These are phyloP conservation scores for Sugiyamaella chiloensis DNA, from an alignment of 805 yeast species.

Conservation along the genomic window DNA sequence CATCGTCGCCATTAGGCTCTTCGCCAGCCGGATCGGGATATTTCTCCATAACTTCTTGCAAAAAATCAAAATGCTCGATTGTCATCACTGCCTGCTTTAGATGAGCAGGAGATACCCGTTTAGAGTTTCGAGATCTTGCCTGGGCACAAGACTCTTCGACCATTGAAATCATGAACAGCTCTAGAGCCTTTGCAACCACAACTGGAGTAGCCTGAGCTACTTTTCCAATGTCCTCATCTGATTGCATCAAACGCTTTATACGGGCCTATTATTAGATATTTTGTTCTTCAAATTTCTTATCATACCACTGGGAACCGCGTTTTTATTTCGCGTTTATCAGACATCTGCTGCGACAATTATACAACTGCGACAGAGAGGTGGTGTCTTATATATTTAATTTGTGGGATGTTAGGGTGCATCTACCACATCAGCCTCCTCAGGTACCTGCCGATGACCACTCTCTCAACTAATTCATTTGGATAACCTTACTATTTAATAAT, in stretches of 20 bases:
- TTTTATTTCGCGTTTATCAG: constrained; percentile 31
- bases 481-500: too few relatives aligned
- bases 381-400: background rate
- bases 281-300: too few relatives aligned
- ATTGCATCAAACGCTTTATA: constrained; percentile 93
- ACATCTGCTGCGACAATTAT: too few relatives aligned
- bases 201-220: constrained; percentile 99
- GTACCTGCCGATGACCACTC: too few relatives aligned
- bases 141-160: constrained; percentile 80
- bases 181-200: constrained; percentile 94
- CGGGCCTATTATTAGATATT: constrained; percentile 55
- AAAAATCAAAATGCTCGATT: constrained; percentile 90
- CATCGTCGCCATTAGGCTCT: constrained; percentile 19
- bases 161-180: constrained; percentile 83
- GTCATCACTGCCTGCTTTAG: constrained; percentile 77
- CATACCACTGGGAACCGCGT: constrained; percentile 43
- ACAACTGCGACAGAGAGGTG: background rate
- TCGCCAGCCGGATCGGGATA: constrained; percentile 46
- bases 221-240: constrained; percentile 97
- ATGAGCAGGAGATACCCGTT: constrained; percentile 78
- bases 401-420: background rate
- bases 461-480: too few relatives aligned
- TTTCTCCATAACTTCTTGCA: constrained; percentile 70
- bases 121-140: constrained; percentile 70
- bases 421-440: too few relatives aligned